These are phyloP conservation scores for Lachnum nothofagi DNA, from an alignment of 2,329 filamentous ascomycete species.

Conservation along the genomic window DNA sequence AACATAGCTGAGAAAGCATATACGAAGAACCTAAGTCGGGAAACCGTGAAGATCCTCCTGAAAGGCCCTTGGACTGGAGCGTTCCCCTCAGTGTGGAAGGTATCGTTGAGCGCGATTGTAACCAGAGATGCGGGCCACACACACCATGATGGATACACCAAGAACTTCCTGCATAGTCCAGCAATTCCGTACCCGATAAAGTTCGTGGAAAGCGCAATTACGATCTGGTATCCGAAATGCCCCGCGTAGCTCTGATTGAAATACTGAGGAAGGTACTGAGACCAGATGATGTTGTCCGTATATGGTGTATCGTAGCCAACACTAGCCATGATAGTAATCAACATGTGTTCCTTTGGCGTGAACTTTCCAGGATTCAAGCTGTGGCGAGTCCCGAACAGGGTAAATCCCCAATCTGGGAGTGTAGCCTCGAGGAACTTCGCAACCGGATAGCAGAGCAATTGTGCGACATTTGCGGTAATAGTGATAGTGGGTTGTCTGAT, in stretches of 20 bases:
- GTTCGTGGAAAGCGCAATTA: slow-evolving; percentile 47
- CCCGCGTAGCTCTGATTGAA: slow-evolving; percentile 48
- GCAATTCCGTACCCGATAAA: slow-evolving; percentile 53
- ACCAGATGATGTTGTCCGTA: slow-evolving; percentile 47
- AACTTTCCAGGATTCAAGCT: slow-evolving; percentile 54
- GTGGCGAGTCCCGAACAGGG: slow-evolving; percentile 36
- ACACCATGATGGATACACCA: slow-evolving; percentile 48
- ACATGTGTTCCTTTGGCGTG: slow-evolving; percentile 62
- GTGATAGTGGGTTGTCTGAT: slow-evolving; percentile 19
- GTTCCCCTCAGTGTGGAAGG: slow-evolving; percentile 38
- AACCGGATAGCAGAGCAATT: slow-evolving; percentile 34
- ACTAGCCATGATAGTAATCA: slow-evolving; percentile 59
- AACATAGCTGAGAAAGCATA: slow-evolving; percentile 44
- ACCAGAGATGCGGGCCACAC: slow-evolving; percentile 48
- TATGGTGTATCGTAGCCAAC: slow-evolving; percentile 44
- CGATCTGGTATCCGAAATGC: slow-evolving; percentile 45
- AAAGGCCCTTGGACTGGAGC: slow-evolving; percentile 37
- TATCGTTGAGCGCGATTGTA: slow-evolving; percentile 43
- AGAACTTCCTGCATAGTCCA: slow-evolving; percentile 44
- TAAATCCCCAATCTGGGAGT: slow-evolving; percentile 48
- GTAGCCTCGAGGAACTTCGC: slow-evolving; percentile 52
- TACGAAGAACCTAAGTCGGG: slow-evolving; percentile 44
- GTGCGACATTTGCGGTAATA: slow-evolving; percentile 19
- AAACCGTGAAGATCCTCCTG: slow-evolving; percentile 37
- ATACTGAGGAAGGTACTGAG: slow-evolving; percentile 44